Base-by-base conservation (phyloP, 306 rosid species). In the Abrus pulchellus region DNA sequence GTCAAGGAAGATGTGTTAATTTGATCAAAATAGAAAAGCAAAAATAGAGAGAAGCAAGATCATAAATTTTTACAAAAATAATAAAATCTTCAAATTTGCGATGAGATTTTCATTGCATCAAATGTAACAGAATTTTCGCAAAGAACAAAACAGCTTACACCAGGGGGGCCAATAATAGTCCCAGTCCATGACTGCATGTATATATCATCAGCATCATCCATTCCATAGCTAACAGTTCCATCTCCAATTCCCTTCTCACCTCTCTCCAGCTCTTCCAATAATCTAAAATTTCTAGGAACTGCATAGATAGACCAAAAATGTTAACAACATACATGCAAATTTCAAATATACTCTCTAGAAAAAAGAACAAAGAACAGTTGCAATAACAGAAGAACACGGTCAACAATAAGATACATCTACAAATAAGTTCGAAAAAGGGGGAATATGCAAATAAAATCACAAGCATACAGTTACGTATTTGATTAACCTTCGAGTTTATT, bases 201-300 rank as follows among this genome's bases (percentile, higher is more conserved):
- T 79, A 95, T 85, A 89, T 95, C 99, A 81, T 95, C 97, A 13
- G 97, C 99, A 73, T 91, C 99, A 85, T 95, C 98, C 99, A 95
- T 95, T 78, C 99, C 99, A 80, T 95, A 95, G 85, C 99, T 95
- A 56, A 95, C 99, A 75, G 99, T 94, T 75, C 97, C 97, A 93
- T 94, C 97, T 65, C 99, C 97, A 40, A 94, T 94, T 81, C 99
- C 99, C 85, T 94, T 94, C 76, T 94, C 99, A 48, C 99, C 99
- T 86, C 99, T 90, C 86, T 95, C 99, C 60, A 95, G 99, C 84
- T 95, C 99, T 86, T 95, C 99, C 87, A 95, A 86, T 84, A 95
- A 91, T 88, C 93, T 90, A 82, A 95, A 95, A 86, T 74, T 95
- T 85, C 99, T 93, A 54, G 99, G 98, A 88, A 95, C 99, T 93